phyloP scores from a whole-genome alignment of 345 rosid species.

The Pugionium dolabratum region DNA sequence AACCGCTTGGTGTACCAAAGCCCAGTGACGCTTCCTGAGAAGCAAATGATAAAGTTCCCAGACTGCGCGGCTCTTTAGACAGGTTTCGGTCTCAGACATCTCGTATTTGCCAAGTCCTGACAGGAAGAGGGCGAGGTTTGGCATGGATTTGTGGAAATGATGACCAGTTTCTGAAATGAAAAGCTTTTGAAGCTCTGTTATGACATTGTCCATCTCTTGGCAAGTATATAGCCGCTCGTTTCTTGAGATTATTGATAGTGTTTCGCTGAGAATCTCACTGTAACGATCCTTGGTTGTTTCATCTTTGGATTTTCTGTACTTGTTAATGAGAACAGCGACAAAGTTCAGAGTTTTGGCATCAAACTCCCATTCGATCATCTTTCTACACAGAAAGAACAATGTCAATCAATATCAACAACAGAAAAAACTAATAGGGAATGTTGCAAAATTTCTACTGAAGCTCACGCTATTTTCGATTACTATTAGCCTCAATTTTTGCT shows the following conservation, averaged over 20 bases:
- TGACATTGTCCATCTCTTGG: conserved; percentile 61
- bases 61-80: conserved; percentile 61
- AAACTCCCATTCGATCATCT: conserved; percentile 52
- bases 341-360: conserved; percentile 68
- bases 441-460: no score
- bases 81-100: conserved; percentile 62
- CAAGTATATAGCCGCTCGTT: conserved; percentile 53
- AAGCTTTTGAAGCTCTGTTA: conserved; percentile 67
- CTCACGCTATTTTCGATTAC: no score
- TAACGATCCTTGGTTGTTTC: conserved; percentile 37
- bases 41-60: conserved; percentile 84
- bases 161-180: conserved; percentile 49
- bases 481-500: no score
- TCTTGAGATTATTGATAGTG: conserved; percentile 55
- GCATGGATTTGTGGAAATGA: conserved; percentile 52
- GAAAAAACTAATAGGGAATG: no score
- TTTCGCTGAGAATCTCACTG: conserved; percentile 55
- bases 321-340: conserved; percentile 45
- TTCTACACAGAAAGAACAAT: conserved; percentile 48
- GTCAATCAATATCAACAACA: conserved; percentile 5
- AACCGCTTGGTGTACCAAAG: conserved; percentile 66
- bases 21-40: conserved; percentile 80
- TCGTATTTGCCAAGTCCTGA: conserved; percentile 64
- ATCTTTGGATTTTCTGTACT: conserved; percentile 45
- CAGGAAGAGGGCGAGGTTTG: conserved; percentile 68